Base-by-base conservation (phyloP, 2,329 filamentous ascomycete species). In the Drechslerella dactyloides region DNA sequence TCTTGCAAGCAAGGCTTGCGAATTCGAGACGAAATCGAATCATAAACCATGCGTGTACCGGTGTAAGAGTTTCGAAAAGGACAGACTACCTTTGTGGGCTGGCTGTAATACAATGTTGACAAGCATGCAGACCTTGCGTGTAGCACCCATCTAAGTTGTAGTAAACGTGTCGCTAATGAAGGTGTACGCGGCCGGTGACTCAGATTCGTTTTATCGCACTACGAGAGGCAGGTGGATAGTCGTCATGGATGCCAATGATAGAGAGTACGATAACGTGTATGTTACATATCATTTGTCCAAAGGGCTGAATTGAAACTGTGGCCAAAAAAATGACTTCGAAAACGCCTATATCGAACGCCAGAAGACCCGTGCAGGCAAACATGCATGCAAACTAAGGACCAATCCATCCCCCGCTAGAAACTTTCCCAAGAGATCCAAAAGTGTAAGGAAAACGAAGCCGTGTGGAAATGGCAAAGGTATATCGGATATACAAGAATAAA, bases 291-390 rank as follows among this genome's bases (percentile, higher is more conserved):
- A 23, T 24, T 44, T 17, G 11, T 15, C 21, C 48, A 52, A n/a
- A n/a, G 21, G 21, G 15, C 11, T 17, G 23, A 19, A 19, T 19
- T 7, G 7, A 52, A 52, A 33, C 48, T 5, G 13, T 17, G 17
- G 15, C 8, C 6, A 54, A 15, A 24, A 40, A 42, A 48, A 21
- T 27, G 8, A 19, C 48, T 24, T 3, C 35, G 21, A 70, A 64
- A 70, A 64, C 66, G 59, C 59, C 66, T 63, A 64, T 62, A 61
- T 69, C 51, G 40, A 69, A 69, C 64, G 64, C 64, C 64, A 53
- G 23, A 40, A 19, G 17, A 27, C 46, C 48, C 15, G 33, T 53
- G 37, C 17, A 55, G 56, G 46, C 56, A 53, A 19, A 11, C n/a
- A 57, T 11, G 42, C 19, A 42, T 62, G 44, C 48, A 46, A 50